phyloP scores from a whole-genome alignment of 371 early-diverging fungal genomes.

The Syncephalastrum monosporum region DNA sequence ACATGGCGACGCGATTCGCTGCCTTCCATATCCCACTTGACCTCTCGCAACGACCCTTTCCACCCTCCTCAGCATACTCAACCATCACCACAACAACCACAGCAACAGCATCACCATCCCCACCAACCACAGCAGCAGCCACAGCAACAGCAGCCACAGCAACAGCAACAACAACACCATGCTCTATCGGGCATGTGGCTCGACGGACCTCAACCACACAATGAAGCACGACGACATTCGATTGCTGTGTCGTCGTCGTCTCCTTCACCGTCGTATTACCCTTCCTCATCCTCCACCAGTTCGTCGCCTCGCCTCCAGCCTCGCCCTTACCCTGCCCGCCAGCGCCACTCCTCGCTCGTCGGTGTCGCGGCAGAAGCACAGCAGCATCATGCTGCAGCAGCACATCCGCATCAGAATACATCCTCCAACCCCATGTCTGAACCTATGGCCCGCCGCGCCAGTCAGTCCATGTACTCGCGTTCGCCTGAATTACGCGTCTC shows the following conservation, averaged over 20 bases:
- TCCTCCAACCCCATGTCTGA: not conserved
- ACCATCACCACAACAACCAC: not conserved
- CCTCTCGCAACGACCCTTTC: slow-evolving; percentile 7
- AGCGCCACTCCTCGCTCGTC: slow-evolving; percentile 5
- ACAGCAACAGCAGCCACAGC: slow-evolving; percentile 7
- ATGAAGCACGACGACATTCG: slow-evolving; percentile 19
- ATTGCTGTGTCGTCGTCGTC: slow-evolving; percentile 15
- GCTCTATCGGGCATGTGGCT: slow-evolving; percentile 15
- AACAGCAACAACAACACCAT: slow-evolving; percentile 1
- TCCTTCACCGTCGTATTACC: slow-evolving; percentile 11
- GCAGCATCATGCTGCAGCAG: slow-evolving; percentile 3
- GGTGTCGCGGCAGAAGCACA: not conserved
- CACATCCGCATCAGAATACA: slow-evolving; percentile 2
- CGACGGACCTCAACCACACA: slow-evolving; percentile 9
- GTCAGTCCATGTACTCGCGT: slow-evolving; percentile 46
- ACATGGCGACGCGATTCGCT: slow-evolving; percentile 38
- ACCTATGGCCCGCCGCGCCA: slow-evolving; percentile 6
- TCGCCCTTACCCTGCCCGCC: slow-evolving; percentile 6
- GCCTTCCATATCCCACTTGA: slow-evolving; percentile 38
- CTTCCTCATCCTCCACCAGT: slow-evolving; percentile 8
- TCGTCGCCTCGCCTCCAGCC: slow-evolving; percentile 8
- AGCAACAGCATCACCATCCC: slow-evolving; percentile 3
- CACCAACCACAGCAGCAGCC: slow-evolving; percentile 6
- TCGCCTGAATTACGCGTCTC: slow-evolving; percentile 60
- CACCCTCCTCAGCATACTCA: slow-evolving; percentile 1